A percentile compares a stretch with the other conserved stretches of the same genome.
Evolutionary conservation across 768 basidiomycete genomes (phyloP).

Genomic region (Dioszegia aurantiaca): DNA sequence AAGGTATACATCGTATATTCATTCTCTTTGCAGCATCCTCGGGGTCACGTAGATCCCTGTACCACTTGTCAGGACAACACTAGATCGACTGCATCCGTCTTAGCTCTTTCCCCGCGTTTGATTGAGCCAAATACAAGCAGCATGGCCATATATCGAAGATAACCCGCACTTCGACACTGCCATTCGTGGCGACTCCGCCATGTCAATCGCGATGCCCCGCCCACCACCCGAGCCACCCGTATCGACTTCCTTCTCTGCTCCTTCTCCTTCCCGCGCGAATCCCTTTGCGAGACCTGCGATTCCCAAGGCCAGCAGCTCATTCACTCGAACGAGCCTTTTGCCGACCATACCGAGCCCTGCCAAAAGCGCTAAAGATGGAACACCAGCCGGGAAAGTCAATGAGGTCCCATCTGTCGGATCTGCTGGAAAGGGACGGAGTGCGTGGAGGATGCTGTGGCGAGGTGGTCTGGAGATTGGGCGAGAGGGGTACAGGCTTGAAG

Average conservation of each 20-base stretch:
- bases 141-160: neutral
- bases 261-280: slow-evolving; percentile 25
- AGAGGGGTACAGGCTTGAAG: slow-evolving; percentile 46
- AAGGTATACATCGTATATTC: no score
- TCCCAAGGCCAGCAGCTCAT: slow-evolving; percentile 19
- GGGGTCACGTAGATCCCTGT: no score
- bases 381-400: slow-evolving; percentile 17
- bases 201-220: neutral
- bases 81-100: no score
- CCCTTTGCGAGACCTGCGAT: slow-evolving; percentile 38
- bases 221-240: slow-evolving; percentile 1
- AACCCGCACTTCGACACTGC: neutral
- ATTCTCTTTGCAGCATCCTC: no score
- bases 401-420: neutral
- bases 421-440: slow-evolving; percentile 17
- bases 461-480: slow-evolving; percentile 48
- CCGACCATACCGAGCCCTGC: slow-evolving; percentile 21
- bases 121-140: neutral
- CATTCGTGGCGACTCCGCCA: neutral
- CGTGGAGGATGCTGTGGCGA: slow-evolving; percentile 48
- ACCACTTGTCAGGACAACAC: no score
- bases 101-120: no score
- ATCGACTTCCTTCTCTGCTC: neutral
- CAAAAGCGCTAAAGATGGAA: neutral
- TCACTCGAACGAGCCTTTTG: slow-evolving; percentile 33